These are phyloP conservation scores for Talaromyces sp. DNA, from an alignment of 2,329 filamentous ascomycete species.

Conservation along the genomic window DNA sequence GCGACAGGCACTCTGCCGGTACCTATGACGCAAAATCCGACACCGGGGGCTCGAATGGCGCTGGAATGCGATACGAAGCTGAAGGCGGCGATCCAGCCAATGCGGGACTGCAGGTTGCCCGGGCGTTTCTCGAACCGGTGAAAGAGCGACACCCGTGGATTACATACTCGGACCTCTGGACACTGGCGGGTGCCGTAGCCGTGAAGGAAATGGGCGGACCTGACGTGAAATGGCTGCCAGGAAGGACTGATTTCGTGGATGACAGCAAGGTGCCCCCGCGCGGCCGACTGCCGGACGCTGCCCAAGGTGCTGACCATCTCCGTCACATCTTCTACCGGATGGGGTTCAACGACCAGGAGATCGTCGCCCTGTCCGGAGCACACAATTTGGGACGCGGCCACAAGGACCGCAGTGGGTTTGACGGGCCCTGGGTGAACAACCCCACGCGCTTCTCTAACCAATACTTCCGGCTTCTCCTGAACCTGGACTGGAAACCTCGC, in stretches of 20 bases:
- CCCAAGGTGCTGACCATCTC: constrained; percentile 52
- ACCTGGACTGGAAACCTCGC: constrained; percentile 52
- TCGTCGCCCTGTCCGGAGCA: constrained; percentile 53
- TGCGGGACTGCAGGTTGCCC: constrained; percentile 60
- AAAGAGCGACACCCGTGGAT: constrained; percentile 59
- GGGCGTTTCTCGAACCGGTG: constrained; percentile 60
- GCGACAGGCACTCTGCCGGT: constrained; percentile 55
- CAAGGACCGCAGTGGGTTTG: constrained; percentile 52
- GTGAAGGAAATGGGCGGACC: constrained; percentile 60
- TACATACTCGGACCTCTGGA: constrained; percentile 64
- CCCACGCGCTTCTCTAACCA: constrained; percentile 57
- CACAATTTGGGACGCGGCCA: constrained; percentile 56
- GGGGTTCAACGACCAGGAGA: constrained; percentile 59
- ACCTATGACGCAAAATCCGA: constrained; percentile 57
- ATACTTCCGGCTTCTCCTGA: constrained; percentile 52
- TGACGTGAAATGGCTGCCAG: constrained; percentile 52
- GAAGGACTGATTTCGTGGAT: constrained; percentile 60
- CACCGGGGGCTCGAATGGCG: constrained; percentile 61
- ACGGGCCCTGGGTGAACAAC: constrained; percentile 57
- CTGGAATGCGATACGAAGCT: constrained; percentile 61
- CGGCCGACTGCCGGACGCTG: constrained; percentile 53
- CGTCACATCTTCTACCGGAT: constrained; percentile 56
- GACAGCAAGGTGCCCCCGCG: constrained; percentile 56
- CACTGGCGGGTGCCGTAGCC: constrained; percentile 56
- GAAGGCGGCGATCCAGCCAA: constrained; percentile 63